Base-by-base conservation (phyloP, 1,284 basidiomycete species). In the Volvariella surrecta region DNA sequence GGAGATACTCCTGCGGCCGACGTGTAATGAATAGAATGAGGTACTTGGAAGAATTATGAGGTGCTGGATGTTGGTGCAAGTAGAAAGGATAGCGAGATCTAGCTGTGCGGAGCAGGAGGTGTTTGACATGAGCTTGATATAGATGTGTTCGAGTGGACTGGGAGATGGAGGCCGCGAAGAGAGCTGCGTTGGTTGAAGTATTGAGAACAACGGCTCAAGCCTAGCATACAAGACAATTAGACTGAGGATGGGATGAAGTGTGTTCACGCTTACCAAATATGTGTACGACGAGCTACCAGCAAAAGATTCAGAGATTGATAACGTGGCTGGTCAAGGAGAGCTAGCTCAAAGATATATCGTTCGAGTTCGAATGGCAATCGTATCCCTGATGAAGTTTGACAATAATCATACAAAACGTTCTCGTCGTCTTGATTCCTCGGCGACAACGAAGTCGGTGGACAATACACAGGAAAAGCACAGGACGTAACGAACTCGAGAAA, bases 131-230 rank as follows among this genome's bases (percentile, higher is more conserved):
- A 4, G 34, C 18, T 6, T 35, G 13, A n/a, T 16, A 35, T 6
- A 28, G 24, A n/a, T 35, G 18, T 15, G 34, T 7, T 4, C 18
- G n/a, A 8, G 34, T 8, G 6, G n/a, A n/a, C 6, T 15, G 6
- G n/a, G 13, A 4, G 34, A 35, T 6, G 34, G n/a, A 16, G 34
- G 34, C 6, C 7, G 18, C 34, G 15, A 35, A 35, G n/a, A 15
- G 6, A 15, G 13, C n/a, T 15, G 34, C 34, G 6, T 35, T 35
- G 6, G 13, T 35, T 4, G 13, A n/a, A 6, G 34, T 35, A n/a
- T 35, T 35, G 34, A 35, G 34, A n/a, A 19, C n/a, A 35, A 35
- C 8, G 34, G 34, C n/a, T 35, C 34, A 6, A 35, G 34, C 34
- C 34, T 35, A 16, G 7, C 7, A 35, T 15, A 35, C 34, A n/a